These are phyloP conservation scores for Daldinia sp. DNA, from an alignment of 2,329 filamentous ascomycete species.

Conservation along the genomic window DNA sequence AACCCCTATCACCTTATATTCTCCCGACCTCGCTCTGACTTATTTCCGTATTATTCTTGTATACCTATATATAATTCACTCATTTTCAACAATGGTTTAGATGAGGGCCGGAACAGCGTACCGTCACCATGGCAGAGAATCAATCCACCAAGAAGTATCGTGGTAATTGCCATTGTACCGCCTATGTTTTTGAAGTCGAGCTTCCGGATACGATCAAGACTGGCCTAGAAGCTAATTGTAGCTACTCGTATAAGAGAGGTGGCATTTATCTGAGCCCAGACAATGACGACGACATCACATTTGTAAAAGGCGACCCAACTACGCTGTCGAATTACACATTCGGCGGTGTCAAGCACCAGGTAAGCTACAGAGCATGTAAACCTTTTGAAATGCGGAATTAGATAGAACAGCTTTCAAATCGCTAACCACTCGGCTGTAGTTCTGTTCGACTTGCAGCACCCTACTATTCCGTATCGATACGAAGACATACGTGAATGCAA, in stretches of 20 bases:
- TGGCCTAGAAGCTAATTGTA: slow-evolving; percentile 71
- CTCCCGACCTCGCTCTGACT: background rate
- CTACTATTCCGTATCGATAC: slow-evolving; percentile 49
- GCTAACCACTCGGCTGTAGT: slow-evolving; percentile 51
- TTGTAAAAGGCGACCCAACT: slow-evolving; percentile 58
- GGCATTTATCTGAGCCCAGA: slow-evolving; percentile 54
- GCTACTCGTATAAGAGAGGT: slow-evolving; percentile 67
- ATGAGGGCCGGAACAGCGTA: background rate
- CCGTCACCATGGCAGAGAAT: slow-evolving; percentile 16
- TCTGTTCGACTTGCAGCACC: slow-evolving; percentile 62
- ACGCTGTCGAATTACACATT: slow-evolving; percentile 59
- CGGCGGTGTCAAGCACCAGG: slow-evolving; percentile 57
- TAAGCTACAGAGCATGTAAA: slow-evolving; percentile 28
- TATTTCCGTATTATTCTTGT: background rate
- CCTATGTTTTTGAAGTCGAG: slow-evolving; percentile 61
- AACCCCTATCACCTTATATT: background rate
- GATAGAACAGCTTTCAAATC: background rate
- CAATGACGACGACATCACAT: slow-evolving; percentile 49
- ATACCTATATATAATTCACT: background rate
- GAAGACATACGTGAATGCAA: slow-evolving; percentile 39
- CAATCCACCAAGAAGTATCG: slow-evolving; percentile 55
- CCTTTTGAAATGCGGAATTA: background rate
- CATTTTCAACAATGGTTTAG: background rate
- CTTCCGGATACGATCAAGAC: slow-evolving; percentile 68
- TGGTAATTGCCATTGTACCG: slow-evolving; percentile 66